Conservation (phyloP, 2,329 filamentous ascomycete species). For the Zymoseptoria passerinii region DNA sequence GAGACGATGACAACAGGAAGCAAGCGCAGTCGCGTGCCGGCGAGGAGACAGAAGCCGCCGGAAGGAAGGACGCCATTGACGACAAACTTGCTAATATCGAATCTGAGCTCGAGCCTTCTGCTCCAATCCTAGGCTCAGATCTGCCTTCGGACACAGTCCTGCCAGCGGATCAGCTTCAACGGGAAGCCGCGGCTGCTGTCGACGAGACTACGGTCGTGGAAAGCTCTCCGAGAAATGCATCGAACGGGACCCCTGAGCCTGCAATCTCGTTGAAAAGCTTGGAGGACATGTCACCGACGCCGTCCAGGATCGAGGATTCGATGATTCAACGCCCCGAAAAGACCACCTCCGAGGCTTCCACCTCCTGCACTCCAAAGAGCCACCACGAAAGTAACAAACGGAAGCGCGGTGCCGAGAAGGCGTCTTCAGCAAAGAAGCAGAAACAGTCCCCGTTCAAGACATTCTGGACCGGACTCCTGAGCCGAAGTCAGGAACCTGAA, state of each 20-base stretch:
- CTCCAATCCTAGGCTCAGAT: conserved; percentile 7
- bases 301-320: conserved; percentile 6
- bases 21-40: not conserved
- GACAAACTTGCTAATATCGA: not conserved
- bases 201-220: conserved; percentile 5
- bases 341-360: not conserved
- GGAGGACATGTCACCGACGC: not conserved
- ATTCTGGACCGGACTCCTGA: conserved; percentile 19
- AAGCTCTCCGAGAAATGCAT: not conserved
- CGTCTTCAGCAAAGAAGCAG: conserved; percentile 18
- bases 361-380: not conserved
- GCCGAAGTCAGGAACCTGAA: conserved; percentile 18
- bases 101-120: not conserved
- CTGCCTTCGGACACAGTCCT: conserved; percentile 21
- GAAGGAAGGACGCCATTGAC: not conserved
- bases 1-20: conserved; percentile 1
- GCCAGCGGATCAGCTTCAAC: conserved; percentile 20
- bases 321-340: not conserved
- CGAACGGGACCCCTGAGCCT: not conserved
- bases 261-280: not conserved
- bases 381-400: conserved; percentile 19
- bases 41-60: not conserved
- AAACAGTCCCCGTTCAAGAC: conserved; percentile 23
- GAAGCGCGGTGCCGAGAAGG: conserved; percentile 16
- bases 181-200: conserved; percentile 17